These are phyloP conservation scores for Tolypocladium inflatum DNA, from an alignment of 2,329 filamentous ascomycete genomes.

Conservation along the genomic window DNA sequence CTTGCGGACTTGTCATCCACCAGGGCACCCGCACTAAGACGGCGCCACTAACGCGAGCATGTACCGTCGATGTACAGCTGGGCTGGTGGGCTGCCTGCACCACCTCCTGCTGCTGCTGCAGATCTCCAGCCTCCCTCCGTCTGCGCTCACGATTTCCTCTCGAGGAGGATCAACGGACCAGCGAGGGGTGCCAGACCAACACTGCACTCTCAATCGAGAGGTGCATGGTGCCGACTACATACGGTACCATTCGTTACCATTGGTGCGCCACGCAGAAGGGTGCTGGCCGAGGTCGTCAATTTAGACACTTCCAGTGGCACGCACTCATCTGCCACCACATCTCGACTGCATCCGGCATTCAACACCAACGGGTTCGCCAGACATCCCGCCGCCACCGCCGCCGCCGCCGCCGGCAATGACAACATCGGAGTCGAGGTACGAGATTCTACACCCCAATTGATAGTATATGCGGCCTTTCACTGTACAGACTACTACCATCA, in stretches of 20 bases:
- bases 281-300: background rate
- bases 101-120: background rate
- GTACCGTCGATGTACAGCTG: background rate
- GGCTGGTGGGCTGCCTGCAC: background rate
- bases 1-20: background rate
- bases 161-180: background rate
- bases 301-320: background rate
- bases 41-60: background rate
- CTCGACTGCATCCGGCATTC: background rate
- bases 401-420: background rate
- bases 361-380: background rate
- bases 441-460: background rate
- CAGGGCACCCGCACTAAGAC: background rate
- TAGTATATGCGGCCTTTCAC: background rate
- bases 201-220: background rate
- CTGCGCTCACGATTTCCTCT: background rate
- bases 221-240: background rate
- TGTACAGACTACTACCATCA: no score
- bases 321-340: background rate
- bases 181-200: background rate
- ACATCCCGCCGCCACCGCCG: background rate
- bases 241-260: background rate
- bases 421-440: background rate
- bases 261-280: background rate
- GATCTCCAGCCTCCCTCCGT: background rate